These are phyloP conservation scores for Bacidia gigantensis DNA, from an alignment of 495 filamentous ascomycete genomes.

Conservation along the genomic window DNA sequence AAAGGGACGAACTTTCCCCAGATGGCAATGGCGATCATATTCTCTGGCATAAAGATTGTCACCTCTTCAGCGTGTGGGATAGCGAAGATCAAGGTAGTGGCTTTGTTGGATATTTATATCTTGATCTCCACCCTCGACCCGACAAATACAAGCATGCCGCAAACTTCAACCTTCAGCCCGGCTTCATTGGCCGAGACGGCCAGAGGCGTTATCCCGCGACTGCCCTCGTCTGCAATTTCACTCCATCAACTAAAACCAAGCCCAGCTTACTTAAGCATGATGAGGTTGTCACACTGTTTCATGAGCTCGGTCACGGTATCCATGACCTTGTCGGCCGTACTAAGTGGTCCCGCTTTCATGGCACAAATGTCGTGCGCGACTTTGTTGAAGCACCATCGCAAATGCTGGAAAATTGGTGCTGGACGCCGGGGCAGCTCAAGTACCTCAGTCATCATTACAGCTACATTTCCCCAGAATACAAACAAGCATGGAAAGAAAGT, in stretches of 20 bases:
- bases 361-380: constrained; percentile 56
- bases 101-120: constrained; percentile 61
- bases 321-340: constrained; percentile 56
- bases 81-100: constrained; percentile 47
- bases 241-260: constrained; percentile 55
- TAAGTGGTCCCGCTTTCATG: constrained; percentile 58
- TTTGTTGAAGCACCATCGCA: constrained; percentile 62
- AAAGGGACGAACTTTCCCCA: constrained; percentile 40
- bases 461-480: constrained; percentile 45
- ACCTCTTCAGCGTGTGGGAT: constrained; percentile 59
- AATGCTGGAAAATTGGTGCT: constrained; percentile 71
- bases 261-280: constrained; percentile 58
- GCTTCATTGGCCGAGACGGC: constrained; percentile 44
- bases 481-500: constrained; percentile 39
- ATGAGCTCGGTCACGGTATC: constrained; percentile 64
- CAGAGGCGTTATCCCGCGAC: constrained; percentile 53
- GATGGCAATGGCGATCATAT: constrained; percentile 50
- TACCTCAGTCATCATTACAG: constrained; percentile 54
- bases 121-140: constrained; percentile 52
- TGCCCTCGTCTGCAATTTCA: constrained; percentile 59
- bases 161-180: constrained; percentile 67
- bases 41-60: constrained; percentile 58
- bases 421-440: constrained; percentile 53
- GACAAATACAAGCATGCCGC: constrained; percentile 61
- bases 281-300: constrained; percentile 59